Conservation (phyloP, 768 basidiomycete genomes). For the Pisolithus albus region DNA sequence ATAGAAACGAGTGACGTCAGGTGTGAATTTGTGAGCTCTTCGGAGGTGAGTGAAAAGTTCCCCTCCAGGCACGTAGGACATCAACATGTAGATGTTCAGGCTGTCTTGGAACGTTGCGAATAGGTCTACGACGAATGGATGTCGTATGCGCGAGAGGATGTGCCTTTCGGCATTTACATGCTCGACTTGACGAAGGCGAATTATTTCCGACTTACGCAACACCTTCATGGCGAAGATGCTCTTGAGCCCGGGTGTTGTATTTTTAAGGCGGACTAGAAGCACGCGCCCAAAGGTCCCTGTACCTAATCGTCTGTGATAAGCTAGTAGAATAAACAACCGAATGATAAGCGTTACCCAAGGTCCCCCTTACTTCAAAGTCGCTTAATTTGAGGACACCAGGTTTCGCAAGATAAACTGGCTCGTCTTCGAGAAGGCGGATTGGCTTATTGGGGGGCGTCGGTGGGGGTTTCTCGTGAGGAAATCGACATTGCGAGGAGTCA, state of each 20-base stretch:
- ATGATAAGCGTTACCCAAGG: conserved; percentile 47
- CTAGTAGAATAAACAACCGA: neutral
- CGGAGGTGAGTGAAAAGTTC: conserved; percentile 97
- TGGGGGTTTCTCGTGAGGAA: conserved; percentile 1
- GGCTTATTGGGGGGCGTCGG: conserved; percentile 33
- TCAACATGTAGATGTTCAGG: conserved; percentile 95
- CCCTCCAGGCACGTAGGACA: conserved; percentile 94
- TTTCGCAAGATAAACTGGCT: conserved; percentile 55
- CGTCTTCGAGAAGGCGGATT: conserved; percentile 59
- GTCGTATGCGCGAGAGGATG: conserved; percentile 85
- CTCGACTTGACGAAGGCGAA: conserved; percentile 89
- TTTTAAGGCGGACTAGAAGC: conserved; percentile 72
- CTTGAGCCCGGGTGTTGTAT: conserved; percentile 37
- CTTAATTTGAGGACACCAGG: conserved; percentile 55
- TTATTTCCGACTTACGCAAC: conserved; percentile 77
- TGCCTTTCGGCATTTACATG: conserved; percentile 96
- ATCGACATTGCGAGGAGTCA: conserved; percentile 5
- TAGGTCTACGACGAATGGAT: conserved; percentile 95
- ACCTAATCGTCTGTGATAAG: conserved; percentile 40
- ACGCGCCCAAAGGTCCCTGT: conserved; percentile 97
- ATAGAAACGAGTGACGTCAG: conserved; percentile 97
- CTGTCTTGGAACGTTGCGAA: conserved; percentile 94
- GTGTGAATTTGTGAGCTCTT: conserved; percentile 88
- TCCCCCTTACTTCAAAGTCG: conserved; percentile 77
- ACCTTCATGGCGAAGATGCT: conserved; percentile 84